Base-by-base conservation (phyloP, 257 asterid species). In the Avicennia marina region DNA sequence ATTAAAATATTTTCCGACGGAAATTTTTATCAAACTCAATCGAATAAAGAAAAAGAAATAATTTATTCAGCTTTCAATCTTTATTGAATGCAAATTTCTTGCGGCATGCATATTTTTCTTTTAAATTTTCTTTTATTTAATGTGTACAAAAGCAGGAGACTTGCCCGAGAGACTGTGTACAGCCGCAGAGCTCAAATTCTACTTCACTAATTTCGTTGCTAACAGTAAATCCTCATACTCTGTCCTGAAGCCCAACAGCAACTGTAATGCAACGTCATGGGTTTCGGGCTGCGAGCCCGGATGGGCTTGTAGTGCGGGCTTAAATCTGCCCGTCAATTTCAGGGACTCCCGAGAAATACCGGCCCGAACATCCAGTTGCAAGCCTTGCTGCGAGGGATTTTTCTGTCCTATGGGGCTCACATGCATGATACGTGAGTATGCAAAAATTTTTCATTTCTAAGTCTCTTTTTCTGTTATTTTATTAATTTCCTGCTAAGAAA, bases 361-460 rank as follows among this genome's bases (percentile, higher is more conserved):
- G 1, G 77, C 74, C 56, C 89, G 98, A 71, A 81, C 88, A 29
- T 61, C 68, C 17, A 51, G 58, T 31, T 85, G 98, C 34, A 89
- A 75, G 61, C 73, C 96, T 36, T 91, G 98, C 64, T 91, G 98
- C 48, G 98, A 81, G 56, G 98, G 98, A 7, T 91, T 91, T 67
- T 91, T 88, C 74, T 91, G 98, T 67, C 98, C 98, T 24, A 84
- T 71, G 72, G 98, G 98, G 52, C 77, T 91, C 31, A 83, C 98
- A n/a, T 91, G 95, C 88, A 91, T 88, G 98, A 83, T 91, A 33
- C 98, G 98, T 91, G 42, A 80, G 96, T 75, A 3, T 48, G 13
- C 1, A 18, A 42, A 29, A 26, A 13, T 9, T 1, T 29, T 24
- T 6, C 32, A 24, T 9, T 34, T n/a, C n/a, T n/a, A n/a, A n/a